A percentile compares a stretch with the other conserved stretches of the same genome.
Conservation (phyloP, 2,329 filamentous ascomycete species). For the Blumeriella jaapii region DNA sequence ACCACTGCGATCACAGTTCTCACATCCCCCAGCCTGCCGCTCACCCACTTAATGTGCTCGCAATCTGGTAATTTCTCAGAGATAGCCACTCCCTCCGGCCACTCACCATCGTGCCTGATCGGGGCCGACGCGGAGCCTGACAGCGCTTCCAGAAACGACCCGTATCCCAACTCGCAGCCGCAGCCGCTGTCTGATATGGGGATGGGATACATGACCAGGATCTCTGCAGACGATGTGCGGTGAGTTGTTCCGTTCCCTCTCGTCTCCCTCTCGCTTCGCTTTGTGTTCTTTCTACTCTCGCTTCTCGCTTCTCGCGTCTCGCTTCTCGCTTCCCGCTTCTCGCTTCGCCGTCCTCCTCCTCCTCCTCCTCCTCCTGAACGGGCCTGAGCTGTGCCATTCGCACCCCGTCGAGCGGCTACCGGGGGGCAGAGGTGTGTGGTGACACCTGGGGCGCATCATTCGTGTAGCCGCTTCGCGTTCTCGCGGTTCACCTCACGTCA, state of each 20-base stretch:
- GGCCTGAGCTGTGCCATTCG: no score
- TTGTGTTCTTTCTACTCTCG: no score
- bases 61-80: conserved; percentile 28
- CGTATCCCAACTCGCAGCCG: conserved; percentile 14
- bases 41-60: conserved; percentile 28
- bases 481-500: conserved; percentile 8
- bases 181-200: conserved; percentile 27
- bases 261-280: no score
- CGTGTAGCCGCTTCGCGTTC: conserved; percentile 7
- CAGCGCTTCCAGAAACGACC: conserved; percentile 25
- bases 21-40: conserved; percentile 7
- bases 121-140: conserved; percentile 27
- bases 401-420: no score
- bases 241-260: conserved; percentile 16
- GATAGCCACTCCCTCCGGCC: conserved; percentile 24
- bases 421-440: conserved; percentile 10
- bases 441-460: conserved; percentile 14
- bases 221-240: conserved; percentile 28
- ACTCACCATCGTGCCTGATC: conserved; percentile 25
- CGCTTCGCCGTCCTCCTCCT: no score
- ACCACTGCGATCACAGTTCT: conserved; percentile 7
- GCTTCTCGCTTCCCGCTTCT: no score
- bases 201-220: conserved; percentile 24
- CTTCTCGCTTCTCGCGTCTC: conserved; percentile 15
- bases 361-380: no score